A percentile compares a stretch with the other conserved stretches of the same genome.
Evolutionary conservation across 768 basidiomycete species (phyloP).

Genomic region (Naganishia antarctica): DNA sequence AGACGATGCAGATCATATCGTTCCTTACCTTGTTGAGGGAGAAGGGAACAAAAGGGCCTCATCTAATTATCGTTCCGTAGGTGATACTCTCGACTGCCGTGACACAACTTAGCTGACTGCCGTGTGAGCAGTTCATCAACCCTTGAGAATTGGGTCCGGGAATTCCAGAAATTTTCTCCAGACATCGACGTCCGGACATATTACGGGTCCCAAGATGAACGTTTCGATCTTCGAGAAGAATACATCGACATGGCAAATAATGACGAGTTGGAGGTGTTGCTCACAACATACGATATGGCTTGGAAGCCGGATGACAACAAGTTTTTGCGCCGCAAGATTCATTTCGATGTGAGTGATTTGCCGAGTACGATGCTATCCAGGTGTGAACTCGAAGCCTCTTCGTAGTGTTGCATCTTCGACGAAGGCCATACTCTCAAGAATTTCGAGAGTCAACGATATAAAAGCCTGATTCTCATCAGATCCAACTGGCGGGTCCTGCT

Average conservation of each 20-base stretch:
- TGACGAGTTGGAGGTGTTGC: conserved; percentile 79
- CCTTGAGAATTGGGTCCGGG: conserved; percentile 96
- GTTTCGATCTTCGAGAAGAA: conserved; percentile 66
- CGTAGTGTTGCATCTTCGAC: conserved; percentile 85
- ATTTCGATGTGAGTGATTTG: conserved; percentile 75
- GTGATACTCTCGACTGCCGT: conserved; percentile 50
- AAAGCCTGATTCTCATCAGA: conserved; percentile 74
- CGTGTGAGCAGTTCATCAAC: conserved; percentile 70
- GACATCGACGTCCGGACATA: conserved; percentile 80
- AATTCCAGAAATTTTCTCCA: conserved; percentile 87
- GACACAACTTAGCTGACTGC: conserved; percentile 17
- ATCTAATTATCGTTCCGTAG: conserved; percentile 91
- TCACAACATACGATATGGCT: conserved; percentile 94
- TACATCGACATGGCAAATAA: conserved; percentile 59
- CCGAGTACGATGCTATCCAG: background rate
- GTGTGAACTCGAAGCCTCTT: conserved; percentile 1
- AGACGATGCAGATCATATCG: conserved; percentile 97
- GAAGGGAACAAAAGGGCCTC: conserved; percentile 70
- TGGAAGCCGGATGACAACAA: conserved; percentile 81
- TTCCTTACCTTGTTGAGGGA: conserved; percentile 88
- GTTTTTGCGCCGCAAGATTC: conserved; percentile 75
- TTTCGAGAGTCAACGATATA: conserved; percentile 93
- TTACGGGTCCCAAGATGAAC: conserved; percentile 87
- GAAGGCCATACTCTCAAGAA: conserved; percentile 98
- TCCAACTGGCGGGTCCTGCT: conserved; percentile 85